A percentile compares a stretch with the other conserved stretches of the same genome.
Conservation (phyloP, 768 basidiomycete genomes). For the Phylloporus sp. region DNA sequence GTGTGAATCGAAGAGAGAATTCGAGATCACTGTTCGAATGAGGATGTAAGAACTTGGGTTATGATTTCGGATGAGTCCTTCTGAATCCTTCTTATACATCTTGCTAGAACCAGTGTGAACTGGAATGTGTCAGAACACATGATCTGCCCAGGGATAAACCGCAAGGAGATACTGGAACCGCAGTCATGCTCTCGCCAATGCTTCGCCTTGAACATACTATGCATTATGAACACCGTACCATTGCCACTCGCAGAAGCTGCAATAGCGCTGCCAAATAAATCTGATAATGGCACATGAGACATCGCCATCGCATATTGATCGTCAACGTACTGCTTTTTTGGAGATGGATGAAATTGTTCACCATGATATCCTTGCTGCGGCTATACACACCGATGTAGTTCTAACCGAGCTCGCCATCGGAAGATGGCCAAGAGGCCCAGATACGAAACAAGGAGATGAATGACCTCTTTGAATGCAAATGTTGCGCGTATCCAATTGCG, state of each 20-base stretch:
- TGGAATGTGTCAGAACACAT: neutral
- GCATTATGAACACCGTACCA: neutral
- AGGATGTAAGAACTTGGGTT: neutral
- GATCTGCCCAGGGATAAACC: neutral
- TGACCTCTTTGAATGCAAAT: too few relatives aligned
- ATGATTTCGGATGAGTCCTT: neutral
- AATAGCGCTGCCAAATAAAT: neutral
- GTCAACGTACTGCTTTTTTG: neutral
- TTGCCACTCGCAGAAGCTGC: neutral
- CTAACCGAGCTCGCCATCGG: neutral
- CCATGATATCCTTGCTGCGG: neutral
- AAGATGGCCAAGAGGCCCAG: neutral
- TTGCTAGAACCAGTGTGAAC: neutral
- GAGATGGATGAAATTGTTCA: neutral
- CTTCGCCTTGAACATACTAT: neutral
- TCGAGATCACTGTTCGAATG: neutral
- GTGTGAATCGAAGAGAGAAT: neutral
- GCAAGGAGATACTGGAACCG: neutral
- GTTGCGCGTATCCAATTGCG: neutral
- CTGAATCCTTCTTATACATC: conserved; percentile 7
- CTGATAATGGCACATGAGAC: neutral
- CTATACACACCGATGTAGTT: neutral
- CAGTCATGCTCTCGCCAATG: neutral
- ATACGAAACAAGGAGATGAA: neutral
- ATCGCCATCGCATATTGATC: neutral